Evolutionary conservation across 495 filamentous ascomycete species (phyloP).

Genomic region (Penicillium daleae): DNA sequence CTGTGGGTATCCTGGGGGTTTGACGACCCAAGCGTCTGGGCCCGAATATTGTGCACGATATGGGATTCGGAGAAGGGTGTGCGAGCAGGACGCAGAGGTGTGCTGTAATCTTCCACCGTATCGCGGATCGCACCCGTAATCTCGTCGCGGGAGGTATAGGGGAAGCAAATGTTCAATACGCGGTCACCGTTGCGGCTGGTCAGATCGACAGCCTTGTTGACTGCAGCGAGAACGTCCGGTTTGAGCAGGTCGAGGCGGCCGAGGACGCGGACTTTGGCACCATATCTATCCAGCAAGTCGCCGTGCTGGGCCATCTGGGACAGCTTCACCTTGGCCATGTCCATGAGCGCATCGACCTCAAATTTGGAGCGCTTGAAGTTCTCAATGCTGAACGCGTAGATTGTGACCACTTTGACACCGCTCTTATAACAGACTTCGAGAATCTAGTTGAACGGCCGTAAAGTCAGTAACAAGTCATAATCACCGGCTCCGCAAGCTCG

Average conservation of each 20-base stretch:
- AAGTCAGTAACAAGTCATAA: background rate
- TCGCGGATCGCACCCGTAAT: conserved; percentile 89
- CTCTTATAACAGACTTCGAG: conserved; percentile 98
- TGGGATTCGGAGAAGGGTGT: conserved; percentile 83
- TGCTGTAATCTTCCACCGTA: conserved; percentile 82
- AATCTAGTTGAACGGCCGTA: conserved; percentile 54
- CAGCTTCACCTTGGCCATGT: conserved; percentile 94
- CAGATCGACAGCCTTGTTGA: conserved; percentile 79
- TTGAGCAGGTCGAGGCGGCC: conserved; percentile 80
- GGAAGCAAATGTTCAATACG: conserved; percentile 94
- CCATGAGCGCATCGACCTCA: conserved; percentile 96
- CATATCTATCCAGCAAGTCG: conserved; percentile 89
- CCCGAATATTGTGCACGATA: conserved; percentile 80
- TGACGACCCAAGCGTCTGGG: conserved; percentile 51
- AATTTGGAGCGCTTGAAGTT: conserved; percentile 99
- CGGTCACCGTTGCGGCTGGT: conserved; percentile 81
- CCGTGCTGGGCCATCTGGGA: conserved; percentile 90
- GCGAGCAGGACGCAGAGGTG: conserved; percentile 60
- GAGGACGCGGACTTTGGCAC: conserved; percentile 80
- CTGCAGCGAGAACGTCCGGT: conserved; percentile 82
- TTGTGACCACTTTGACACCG: conserved; percentile 90
- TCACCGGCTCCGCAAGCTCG: background rate
- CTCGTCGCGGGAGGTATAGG: conserved; percentile 94
- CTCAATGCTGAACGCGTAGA: conserved; percentile 98
- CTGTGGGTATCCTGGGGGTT: conserved; percentile 40